phyloP scores from a whole-genome alignment of 2,329 filamentous ascomycete genomes.

The Pseudogymnoascus sp. region DNA sequence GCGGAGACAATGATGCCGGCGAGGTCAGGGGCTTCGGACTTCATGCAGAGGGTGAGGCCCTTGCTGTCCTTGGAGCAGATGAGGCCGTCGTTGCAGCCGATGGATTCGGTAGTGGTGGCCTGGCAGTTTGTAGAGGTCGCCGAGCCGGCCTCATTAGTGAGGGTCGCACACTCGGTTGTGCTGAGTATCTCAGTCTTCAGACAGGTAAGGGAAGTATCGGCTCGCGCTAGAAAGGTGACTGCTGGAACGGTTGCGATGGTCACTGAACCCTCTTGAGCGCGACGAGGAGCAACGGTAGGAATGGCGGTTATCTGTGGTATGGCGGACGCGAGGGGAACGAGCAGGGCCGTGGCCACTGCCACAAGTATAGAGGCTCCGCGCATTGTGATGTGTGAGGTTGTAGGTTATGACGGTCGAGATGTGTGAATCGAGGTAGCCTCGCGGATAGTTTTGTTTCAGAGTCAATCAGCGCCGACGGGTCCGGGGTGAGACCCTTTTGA shows the following conservation, averaged over 20 bases:
- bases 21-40: not conserved
- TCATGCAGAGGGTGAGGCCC: not conserved
- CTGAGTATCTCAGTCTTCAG: not conserved
- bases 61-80: not conserved
- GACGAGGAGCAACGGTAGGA: constrained; percentile 1
- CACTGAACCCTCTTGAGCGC: not conserved
- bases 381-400: not conserved
- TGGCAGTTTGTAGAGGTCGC: not conserved
- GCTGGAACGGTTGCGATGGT: not conserved
- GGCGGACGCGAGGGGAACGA: not conserved
- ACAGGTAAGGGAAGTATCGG: not conserved
- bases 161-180: not conserved
- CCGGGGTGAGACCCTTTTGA: not conserved
- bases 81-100: constrained; percentile 2
- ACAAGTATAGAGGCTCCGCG: not conserved
- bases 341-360: not conserved
- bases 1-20: not conserved
- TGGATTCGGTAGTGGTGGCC: not conserved
- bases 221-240: not conserved
- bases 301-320: not conserved
- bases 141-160: not conserved
- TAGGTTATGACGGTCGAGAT: not conserved
- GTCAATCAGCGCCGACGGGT: not conserved
- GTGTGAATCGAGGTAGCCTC: not conserved
- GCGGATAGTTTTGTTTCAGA: not conserved